Conservation (phyloP, 371 early-diverging fungal species). For the Mortierella sp. region DNA sequence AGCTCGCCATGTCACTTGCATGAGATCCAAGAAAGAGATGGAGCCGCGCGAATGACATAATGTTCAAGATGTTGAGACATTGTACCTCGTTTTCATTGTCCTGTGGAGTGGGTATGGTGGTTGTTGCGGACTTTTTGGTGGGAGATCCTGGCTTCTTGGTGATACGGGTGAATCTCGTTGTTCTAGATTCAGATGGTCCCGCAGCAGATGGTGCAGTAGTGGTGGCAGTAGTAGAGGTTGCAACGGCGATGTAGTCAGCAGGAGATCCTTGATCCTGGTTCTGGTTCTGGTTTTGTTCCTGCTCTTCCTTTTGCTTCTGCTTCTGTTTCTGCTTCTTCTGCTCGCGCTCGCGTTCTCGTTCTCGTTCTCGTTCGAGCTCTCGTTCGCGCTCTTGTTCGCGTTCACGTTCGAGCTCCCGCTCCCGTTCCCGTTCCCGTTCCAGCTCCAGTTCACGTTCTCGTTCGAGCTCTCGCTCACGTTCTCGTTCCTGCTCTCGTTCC, state of each 20-base stretch:
- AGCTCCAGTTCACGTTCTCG: conserved; percentile 1
- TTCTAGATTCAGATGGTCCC: conserved; percentile 8
- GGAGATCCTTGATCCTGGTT: not conserved
- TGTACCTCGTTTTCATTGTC: conserved; percentile 28
- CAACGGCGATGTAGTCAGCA: not conserved
- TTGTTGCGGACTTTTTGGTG: conserved; percentile 15
- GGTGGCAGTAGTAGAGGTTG: not conserved
- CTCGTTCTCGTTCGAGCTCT: not conserved
- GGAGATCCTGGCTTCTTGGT: conserved; percentile 19
- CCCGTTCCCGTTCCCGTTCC: not conserved
- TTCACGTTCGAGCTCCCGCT: no score
- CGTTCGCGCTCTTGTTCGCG: no score
- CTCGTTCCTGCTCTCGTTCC: not conserved
- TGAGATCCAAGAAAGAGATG: not conserved
- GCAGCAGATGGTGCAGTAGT: not conserved
- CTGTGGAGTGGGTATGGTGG: conserved; percentile 40
- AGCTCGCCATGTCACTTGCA: no score
- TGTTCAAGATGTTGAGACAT: no score
- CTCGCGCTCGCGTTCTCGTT: not conserved
- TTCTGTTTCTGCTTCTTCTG: not conserved
- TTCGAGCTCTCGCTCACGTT: not conserved
- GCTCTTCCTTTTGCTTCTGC: not conserved
- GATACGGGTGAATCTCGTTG: conserved; percentile 40
- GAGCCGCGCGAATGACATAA: no score
- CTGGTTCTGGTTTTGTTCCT: not conserved